Percentiles rank a stretch among this genome's conserved stretches.
Evolutionary conservation across 1,139 yeast species (phyloP).

Genomic region (Suhomyces anneliseae): DNA sequence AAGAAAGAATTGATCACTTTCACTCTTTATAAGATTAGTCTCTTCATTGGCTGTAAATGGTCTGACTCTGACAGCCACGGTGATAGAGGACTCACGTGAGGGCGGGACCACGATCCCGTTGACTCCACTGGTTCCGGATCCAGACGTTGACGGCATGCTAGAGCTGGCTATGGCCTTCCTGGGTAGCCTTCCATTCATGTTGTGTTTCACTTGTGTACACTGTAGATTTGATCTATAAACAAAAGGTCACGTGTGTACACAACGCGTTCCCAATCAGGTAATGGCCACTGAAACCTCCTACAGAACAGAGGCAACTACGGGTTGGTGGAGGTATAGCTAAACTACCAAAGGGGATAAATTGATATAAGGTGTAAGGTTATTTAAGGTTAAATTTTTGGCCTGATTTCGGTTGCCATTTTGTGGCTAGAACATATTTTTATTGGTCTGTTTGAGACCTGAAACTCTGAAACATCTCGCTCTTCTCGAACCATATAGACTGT

Average conservation of each 20-base stretch:
- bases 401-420: too few species aligned
- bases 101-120: not conserved
- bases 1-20: slow-evolving; percentile 42
- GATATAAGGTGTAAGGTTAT: too few species aligned
- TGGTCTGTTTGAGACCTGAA: too few species aligned
- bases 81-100: slow-evolving; percentile 60
- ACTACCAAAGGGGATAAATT: too few species aligned
- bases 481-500: too few species aligned
- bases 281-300: too few species aligned
- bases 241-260: not conserved
- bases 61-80: slow-evolving; percentile 80
- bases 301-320: too few species aligned
- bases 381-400: too few species aligned
- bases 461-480: too few species aligned
- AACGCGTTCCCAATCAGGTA: not conserved
- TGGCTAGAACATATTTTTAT: too few species aligned
- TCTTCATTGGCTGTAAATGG: slow-evolving; percentile 72
- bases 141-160: not conserved
- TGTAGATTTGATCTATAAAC: not conserved
- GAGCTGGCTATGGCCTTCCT: not conserved
- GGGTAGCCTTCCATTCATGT: not conserved
- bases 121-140: not conserved
- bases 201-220: not conserved
- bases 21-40: slow-evolving; percentile 40
- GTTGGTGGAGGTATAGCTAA: too few species aligned